Conservation (phyloP, 2,329 filamentous ascomycete species). For the Fusarium verticillioides region DNA sequence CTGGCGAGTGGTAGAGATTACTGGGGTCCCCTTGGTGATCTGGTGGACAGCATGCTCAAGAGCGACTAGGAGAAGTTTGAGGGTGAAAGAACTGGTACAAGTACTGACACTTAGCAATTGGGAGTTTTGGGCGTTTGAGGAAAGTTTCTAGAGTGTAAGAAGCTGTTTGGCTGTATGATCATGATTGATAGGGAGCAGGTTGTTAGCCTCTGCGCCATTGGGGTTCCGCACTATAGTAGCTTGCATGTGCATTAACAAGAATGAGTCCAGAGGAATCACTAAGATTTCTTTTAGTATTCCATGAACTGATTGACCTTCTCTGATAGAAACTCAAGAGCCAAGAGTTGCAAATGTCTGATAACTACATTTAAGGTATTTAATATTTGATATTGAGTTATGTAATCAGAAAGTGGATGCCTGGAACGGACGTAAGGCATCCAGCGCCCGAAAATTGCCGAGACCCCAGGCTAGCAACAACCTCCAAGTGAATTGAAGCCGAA, state of each 20-base stretch:
- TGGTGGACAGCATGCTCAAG: slow-evolving; percentile 97
- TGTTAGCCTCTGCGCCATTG: not conserved
- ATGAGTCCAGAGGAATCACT: not conserved
- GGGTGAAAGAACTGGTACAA: slow-evolving; percentile 10
- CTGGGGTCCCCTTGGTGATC: slow-evolving; percentile 93
- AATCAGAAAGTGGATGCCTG: slow-evolving; percentile 53
- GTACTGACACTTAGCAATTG: slow-evolving; percentile 15
- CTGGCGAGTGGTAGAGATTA: slow-evolving; percentile 95
- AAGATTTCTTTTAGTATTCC: not conserved
- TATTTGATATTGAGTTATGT: slow-evolving; percentile 42
- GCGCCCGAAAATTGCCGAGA: slow-evolving; percentile 56
- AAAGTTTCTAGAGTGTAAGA: slow-evolving; percentile 10
- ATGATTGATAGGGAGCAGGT: slow-evolving; percentile 29
- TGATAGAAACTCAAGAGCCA: not conserved
- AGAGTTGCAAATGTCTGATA: not conserved
- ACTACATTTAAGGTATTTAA: not conserved
- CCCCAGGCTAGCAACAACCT: slow-evolving; percentile 46
- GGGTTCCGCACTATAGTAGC: not conserved
- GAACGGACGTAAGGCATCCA: slow-evolving; percentile 52
- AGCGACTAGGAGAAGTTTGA: slow-evolving; percentile 72
- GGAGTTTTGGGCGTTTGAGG: slow-evolving; percentile 39
- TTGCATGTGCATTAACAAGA: not conserved
- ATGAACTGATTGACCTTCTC: not conserved
- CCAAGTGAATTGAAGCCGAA: slow-evolving; percentile 46
- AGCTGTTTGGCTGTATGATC: slow-evolving; percentile 36